Evolutionary conservation across 192 early-diverging fungal genomes (phyloP), one percentile per base, ranked within the genome.

Genomic region (Funneliformis mosseae): DNA sequence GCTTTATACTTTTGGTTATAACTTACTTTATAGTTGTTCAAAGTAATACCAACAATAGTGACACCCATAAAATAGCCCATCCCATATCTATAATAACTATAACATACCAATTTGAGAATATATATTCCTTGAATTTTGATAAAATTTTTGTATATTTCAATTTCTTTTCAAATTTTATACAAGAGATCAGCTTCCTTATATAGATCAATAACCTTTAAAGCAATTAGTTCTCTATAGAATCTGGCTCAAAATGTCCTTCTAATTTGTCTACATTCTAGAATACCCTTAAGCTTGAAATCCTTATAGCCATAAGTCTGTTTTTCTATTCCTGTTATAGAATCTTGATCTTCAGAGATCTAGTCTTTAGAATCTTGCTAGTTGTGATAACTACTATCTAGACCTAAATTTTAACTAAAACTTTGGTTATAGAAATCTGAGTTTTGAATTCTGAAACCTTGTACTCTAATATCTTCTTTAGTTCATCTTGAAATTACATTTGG

Each of bases 181-280:
- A 74, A 50, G 33, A 74, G 72, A 55, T 74, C 46, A 74, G 72
- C 72, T 55, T 74, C 72, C 46, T 74, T 74, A 74, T 55, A 74
- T 74, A 74, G 72, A 74, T 74, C 72, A 9, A 74, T 74, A 74
- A 38, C 72, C 72, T 74, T 74, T 46, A 74, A 12, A 74, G 72
- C 72, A 74, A 74, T 38, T 74, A 46, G 45, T 46, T 74, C 72
- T 74, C 72, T 46, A 74, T 50, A n/a, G 45, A 74, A 55, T 55
- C 23, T 74, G 45, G 72, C 72, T 74, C n/a, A 12, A 74, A 74
- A 74, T 74, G 72, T 74, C 72, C 72, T 74, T 43, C 72, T 46
- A 74, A 46, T 74, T 74, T 74, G 72, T 74, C 72, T 46, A 74
- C 72, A 55, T 74, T 46, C 72, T 74, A 74, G 33, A 74, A 74